Conservation (phyloP, 805 yeast genomes). For the Isabelozyma rhagii region DNA sequence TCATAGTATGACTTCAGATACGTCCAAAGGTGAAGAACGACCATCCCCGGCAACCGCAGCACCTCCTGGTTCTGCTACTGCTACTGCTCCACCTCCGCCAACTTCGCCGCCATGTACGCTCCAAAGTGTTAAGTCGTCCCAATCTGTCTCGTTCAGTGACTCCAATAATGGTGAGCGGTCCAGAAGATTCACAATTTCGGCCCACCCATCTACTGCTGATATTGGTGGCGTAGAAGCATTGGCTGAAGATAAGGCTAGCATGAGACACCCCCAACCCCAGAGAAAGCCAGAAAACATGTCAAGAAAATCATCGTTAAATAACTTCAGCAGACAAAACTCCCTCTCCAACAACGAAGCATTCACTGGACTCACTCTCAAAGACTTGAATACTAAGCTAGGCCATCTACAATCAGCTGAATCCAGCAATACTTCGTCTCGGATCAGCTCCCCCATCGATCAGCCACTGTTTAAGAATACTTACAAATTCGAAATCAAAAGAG, state of each 20-base stretch:
- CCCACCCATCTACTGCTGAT: conserved; percentile 39
- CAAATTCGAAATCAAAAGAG: conserved; percentile 1
- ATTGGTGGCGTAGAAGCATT: conserved; percentile 5
- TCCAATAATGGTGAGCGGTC: conserved; percentile 32
- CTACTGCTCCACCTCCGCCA: not conserved
- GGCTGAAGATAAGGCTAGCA: not conserved
- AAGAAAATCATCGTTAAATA: not conserved
- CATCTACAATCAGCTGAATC: not conserved
- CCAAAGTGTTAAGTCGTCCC: conserved; percentile 4
- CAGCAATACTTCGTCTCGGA: conserved; percentile 10
- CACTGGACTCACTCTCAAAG: not conserved
- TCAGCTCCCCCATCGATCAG: conserved; percentile 17
- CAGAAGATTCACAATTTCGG: conserved; percentile 40
- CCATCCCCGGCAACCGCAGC: not conserved
- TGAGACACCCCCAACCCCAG: conserved; percentile 1
- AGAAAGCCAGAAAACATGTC: conserved; percentile 3
- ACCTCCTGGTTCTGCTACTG: conserved; percentile 5
- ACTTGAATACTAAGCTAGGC: not conserved
- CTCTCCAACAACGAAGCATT: not conserved
- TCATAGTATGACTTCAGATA: not conserved
- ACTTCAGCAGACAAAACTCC: conserved; percentile 4
- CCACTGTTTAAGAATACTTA: conserved; percentile 5
- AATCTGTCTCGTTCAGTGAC: conserved; percentile 35
- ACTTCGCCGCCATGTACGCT: not conserved
- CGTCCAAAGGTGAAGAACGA: not conserved